Evolutionary conservation across 805 yeast species (phyloP).

Genomic region (Yueomyces sp.): DNA sequence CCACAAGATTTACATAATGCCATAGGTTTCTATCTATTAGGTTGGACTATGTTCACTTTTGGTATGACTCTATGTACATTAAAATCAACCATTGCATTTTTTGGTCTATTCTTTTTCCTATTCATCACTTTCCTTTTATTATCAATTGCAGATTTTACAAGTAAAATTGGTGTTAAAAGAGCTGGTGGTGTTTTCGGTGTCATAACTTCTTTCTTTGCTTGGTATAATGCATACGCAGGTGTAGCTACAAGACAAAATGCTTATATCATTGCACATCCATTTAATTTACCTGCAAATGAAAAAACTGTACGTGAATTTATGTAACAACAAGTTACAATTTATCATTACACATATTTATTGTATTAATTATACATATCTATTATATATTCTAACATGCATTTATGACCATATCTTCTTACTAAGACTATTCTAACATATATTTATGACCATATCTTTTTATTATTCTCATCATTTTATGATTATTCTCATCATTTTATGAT

Average conservation of each 20-base stretch:
- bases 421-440: no score
- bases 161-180: slow-evolving; percentile 27
- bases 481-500: no score
- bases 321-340: no score
- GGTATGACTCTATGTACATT: slow-evolving; percentile 40
- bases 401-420: no score
- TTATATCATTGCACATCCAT: slow-evolving; percentile 20
- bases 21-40: slow-evolving; percentile 44
- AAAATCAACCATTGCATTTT: slow-evolving; percentile 54
- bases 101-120: slow-evolving; percentile 39
- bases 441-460: no score
- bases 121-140: slow-evolving; percentile 43
- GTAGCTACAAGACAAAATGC: slow-evolving; percentile 51
- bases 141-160: slow-evolving; percentile 37
- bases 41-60: slow-evolving; percentile 52
- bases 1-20: slow-evolving; percentile 32
- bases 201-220: slow-evolving; percentile 45
- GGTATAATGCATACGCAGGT: slow-evolving; percentile 66
- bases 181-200: slow-evolving; percentile 61
- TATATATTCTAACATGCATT: no score
- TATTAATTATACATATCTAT: no score
- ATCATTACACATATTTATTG: no score
- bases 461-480: no score
- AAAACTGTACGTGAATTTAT: neutral
- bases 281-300: slow-evolving; percentile 22